Base-by-base conservation (phyloP, 2,329 filamentous ascomycete species). In the Penicillium sp. region DNA sequence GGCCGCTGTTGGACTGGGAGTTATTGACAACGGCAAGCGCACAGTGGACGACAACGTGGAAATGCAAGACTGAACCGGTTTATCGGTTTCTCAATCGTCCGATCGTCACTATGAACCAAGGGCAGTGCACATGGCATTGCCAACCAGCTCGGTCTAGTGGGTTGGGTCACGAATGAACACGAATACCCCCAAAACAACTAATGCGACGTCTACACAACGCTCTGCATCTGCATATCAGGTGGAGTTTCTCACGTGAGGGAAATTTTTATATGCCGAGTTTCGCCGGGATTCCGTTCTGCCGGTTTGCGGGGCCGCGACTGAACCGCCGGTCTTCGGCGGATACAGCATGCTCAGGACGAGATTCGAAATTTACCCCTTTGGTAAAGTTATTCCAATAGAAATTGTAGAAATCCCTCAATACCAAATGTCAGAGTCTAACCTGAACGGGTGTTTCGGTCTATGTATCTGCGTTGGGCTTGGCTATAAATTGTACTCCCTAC, bases 1-100 rank as follows among this genome's bases (percentile, higher is more conserved):
- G 65, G 89, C 88, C 13, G 89, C 87, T 0, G 77, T 85, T 31
- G 89, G 89, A 33, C 72, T 91, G 48, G 76, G 79, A 47, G 33
- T 50, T 3, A 84, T 82, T 28, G 85, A 90, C 66, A 90, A 90
- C 68, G 81, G 81, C 56, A 61, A 67, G 52, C 67, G 70, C 55
- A 53, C 72, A 9, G 27, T 28, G 49, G 66, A 61, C 10, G 59
- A 64, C 10, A 52, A 57, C 47, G 64, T 73, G 53, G 74, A 76
- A 57, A 69, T 77, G 58, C 72, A 78, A 46, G 62, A 63, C 43
- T 68, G 60, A 64, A 41, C 38, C n/a, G 29, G 44, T 32, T 32
- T 20, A 3, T 24, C 20, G 20, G 3, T 23, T 23, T 23, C 20
- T 23, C 20, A 4, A 23, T 23, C 20, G 20, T 23, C 33, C 41